A percentile compares a stretch with the other conserved stretches of the same genome.
These are phyloP conservation scores for Colletotrichum chrysophilum DNA, from an alignment of 2,329 filamentous ascomycete genomes.

Conservation along the genomic window DNA sequence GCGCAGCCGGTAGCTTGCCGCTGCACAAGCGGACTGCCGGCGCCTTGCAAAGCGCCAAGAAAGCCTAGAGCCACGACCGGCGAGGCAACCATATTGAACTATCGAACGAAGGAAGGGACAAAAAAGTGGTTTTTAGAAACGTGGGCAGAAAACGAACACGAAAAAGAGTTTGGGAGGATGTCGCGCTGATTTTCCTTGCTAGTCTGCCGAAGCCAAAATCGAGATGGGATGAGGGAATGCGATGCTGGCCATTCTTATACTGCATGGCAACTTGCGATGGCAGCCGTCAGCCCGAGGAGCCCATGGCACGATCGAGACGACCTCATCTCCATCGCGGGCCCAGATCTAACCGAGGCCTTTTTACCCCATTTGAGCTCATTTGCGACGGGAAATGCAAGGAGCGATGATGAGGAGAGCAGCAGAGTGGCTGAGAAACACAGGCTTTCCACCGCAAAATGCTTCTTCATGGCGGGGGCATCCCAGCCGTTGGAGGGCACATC, in stretches of 20 bases:
- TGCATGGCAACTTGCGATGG: constrained; percentile 2
- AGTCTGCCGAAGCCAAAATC: not conserved
- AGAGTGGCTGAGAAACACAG: not conserved
- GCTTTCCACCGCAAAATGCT: not conserved
- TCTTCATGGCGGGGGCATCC: not conserved
- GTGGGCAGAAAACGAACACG: not conserved
- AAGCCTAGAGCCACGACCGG: constrained; percentile 10
- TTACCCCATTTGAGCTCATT: not conserved
- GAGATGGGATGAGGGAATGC: not conserved
- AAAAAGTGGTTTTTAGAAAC: not conserved
- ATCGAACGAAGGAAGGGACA: not conserved
- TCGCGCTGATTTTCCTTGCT: not conserved
- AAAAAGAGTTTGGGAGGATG: not conserved
- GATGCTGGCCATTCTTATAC: not conserved
- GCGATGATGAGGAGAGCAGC: not conserved
- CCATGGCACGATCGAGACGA: not conserved
- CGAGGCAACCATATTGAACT: constrained; percentile 3
- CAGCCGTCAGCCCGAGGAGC: not conserved
- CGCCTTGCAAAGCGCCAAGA: not conserved
- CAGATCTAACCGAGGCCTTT: not conserved
- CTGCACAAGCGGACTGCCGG: not conserved
- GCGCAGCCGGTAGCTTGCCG: constrained; percentile 29
- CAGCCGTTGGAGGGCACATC: not conserved
- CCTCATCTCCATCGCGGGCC: not conserved
- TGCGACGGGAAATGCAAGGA: not conserved